Conservation (phyloP, 2,329 filamentous ascomycete species). For the Teratosphaeria gauchensis region DNA sequence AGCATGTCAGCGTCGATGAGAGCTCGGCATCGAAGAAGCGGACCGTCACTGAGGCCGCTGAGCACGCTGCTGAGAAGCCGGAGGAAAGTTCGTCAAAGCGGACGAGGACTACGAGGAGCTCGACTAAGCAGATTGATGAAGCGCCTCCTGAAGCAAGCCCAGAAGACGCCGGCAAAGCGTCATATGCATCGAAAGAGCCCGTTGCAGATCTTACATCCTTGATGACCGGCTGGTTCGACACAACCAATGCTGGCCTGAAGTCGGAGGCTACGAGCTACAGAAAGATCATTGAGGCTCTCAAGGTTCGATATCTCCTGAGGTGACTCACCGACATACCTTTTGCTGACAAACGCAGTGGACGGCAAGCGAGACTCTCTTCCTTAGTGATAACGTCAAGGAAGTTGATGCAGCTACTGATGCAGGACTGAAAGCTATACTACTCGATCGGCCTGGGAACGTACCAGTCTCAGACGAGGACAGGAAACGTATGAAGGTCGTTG, state of each 20-base stretch:
- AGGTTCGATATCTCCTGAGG: background rate
- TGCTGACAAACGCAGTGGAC: conserved; percentile 21
- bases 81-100: conserved; percentile 8
- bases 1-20: conserved; percentile 36
- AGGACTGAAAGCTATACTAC: conserved; percentile 33
- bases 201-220: conserved; percentile 49
- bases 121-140: background rate
- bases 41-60: background rate
- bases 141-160: background rate
- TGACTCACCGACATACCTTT: background rate
- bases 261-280: conserved; percentile 57
- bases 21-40: conserved; percentile 5
- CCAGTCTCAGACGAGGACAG: conserved; percentile 44
- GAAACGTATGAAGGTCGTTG: background rate
- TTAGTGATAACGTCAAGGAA: conserved; percentile 66
- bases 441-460: conserved; percentile 60
- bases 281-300: conserved; percentile 47
- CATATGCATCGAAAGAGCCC: conserved; percentile 20
- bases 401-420: conserved; percentile 36
- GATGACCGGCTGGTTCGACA: conserved; percentile 66
- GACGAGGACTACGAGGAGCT: conserved; percentile 1
- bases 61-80: conserved; percentile 3
- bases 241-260: conserved; percentile 69
- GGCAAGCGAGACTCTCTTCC: conserved; percentile 56
- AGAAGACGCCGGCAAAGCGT: background rate